phyloP scores from a whole-genome alignment of 2,329 filamentous ascomycete genomes.

The Aspergillus chevalieri region DNA sequence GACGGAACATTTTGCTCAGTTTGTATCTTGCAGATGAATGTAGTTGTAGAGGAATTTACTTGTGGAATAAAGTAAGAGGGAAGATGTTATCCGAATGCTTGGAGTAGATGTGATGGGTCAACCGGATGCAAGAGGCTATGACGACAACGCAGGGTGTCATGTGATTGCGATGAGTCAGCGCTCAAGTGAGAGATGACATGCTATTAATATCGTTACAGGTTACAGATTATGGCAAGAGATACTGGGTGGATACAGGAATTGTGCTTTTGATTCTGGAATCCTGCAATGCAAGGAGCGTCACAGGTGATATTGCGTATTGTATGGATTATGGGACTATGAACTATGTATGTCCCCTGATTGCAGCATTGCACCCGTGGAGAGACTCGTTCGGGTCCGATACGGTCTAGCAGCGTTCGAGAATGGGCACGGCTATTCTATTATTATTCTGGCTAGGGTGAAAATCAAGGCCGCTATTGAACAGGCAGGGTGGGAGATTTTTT shows the following conservation, averaged over 20 bases:
- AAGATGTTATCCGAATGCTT: not conserved
- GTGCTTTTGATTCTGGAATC: not conserved
- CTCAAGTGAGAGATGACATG: not conserved
- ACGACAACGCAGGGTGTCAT: not conserved
- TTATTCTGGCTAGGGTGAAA: too few species aligned
- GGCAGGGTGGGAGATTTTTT: too few species aligned
- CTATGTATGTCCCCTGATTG: too few species aligned
- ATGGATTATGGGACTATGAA: too few species aligned
- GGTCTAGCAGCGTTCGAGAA: too few species aligned
- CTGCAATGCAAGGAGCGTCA: not conserved
- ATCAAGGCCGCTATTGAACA: too few species aligned
- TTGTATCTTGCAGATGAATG: not conserved
- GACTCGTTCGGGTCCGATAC: too few species aligned
- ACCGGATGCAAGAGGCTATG: conserved; percentile 2
- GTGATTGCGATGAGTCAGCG: not conserved
- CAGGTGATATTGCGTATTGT: not conserved
- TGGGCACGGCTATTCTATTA: too few species aligned
- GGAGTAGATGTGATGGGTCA: not conserved
- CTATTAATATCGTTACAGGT: not conserved
- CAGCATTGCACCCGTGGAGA: too few species aligned
- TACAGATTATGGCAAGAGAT: not conserved
- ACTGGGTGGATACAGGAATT: not conserved
- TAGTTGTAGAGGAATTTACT: not conserved
- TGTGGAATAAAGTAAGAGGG: not conserved
- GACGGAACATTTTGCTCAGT: conserved; percentile 58